These are phyloP conservation scores for Friedmanniomyces endolithicus DNA, from an alignment of 495 filamentous ascomycete genomes.

Conservation along the genomic window DNA sequence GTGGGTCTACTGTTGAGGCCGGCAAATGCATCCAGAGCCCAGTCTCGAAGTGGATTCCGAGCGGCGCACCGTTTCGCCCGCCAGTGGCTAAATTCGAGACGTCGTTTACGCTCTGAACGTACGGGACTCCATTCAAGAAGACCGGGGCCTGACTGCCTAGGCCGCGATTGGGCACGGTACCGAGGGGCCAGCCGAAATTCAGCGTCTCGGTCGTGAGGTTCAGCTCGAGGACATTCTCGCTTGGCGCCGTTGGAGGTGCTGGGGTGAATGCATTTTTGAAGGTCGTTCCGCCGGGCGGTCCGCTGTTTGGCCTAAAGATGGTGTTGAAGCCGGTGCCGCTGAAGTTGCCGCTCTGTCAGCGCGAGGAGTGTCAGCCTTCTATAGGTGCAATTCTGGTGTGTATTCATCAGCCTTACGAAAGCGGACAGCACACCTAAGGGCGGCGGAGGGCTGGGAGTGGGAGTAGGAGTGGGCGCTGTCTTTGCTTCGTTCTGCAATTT, in stretches of 20 bases:
- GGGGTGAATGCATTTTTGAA: slow-evolving; percentile 9
- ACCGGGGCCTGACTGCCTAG: slow-evolving; percentile 9
- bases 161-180: slow-evolving; percentile 18
- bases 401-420: too few relatives aligned
- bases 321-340: slow-evolving; percentile 15
- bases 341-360: slow-evolving; percentile 7
- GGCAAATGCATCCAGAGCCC: slow-evolving; percentile 16
- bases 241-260: not conserved
- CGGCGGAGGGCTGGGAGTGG: too few relatives aligned
- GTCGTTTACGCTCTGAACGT: slow-evolving; percentile 15
- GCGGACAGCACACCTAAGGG: slow-evolving; percentile 2
- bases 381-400: too few relatives aligned
- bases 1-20: slow-evolving; percentile 1
- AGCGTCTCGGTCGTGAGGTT: slow-evolving; percentile 17
- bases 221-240: slow-evolving; percentile 15
- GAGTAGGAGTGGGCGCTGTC: not conserved
- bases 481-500: not conserved
- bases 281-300: not conserved
- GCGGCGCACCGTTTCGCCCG: slow-evolving; percentile 1
- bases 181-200: slow-evolving; percentile 8
- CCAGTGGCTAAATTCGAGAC: slow-evolving; percentile 14
- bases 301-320: slow-evolving; percentile 17
- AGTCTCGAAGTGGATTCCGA: slow-evolving; percentile 17
- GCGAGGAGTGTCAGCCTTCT: too few relatives aligned
- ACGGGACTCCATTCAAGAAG: slow-evolving; percentile 16